Evolutionary conservation across 331 rosid genomes (phyloP).

Genomic region (Cydonia oblonga): DNA sequence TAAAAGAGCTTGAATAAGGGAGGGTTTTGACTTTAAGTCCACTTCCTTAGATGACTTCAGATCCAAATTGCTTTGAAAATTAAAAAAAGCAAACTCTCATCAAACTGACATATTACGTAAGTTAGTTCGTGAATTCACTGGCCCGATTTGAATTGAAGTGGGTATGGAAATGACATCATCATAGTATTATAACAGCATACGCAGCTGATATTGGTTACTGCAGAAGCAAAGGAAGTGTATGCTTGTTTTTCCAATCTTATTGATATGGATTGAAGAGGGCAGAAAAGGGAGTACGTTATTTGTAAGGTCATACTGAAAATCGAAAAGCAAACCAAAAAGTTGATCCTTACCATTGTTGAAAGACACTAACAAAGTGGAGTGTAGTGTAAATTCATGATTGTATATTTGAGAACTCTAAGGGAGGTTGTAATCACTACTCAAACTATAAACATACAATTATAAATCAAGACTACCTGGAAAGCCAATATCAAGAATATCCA

Average conservation of each 20-base stretch:
- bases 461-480: slow-evolving; percentile 53
- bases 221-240: neutral
- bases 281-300: neutral
- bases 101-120: neutral
- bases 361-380: neutral
- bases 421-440: neutral
- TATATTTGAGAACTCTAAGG: neutral
- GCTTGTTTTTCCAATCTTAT: neutral
- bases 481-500: slow-evolving; percentile 96
- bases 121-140: neutral
- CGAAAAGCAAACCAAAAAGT: neutral
- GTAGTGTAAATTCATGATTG: neutral
- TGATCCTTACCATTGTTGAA: neutral
- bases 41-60: neutral
- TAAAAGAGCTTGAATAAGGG: neutral
- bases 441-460: slow-evolving; percentile 2
- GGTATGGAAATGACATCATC: neutral
- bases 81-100: neutral
- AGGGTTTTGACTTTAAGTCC: neutral
- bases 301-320: neutral
- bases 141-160: neutral
- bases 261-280: neutral
- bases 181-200: neutral
- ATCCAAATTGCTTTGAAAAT: neutral
- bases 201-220: neutral